Conservation (phyloP, 495 filamentous ascomycete genomes). For the Penicillium pancosmium region DNA sequence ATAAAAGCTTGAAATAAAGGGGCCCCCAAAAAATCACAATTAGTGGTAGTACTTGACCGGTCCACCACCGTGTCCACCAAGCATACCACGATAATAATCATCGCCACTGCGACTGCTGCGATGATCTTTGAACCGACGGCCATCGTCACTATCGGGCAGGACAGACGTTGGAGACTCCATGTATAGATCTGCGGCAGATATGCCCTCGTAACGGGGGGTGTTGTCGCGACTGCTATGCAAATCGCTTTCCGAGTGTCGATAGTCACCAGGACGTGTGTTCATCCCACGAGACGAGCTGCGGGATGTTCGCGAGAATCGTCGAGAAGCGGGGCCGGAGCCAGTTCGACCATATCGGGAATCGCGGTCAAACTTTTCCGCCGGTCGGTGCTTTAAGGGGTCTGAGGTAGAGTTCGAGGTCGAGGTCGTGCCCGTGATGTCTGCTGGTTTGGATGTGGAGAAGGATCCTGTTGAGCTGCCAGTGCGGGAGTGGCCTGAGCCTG, state of each 20-base stretch:
- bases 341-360: slow-evolving; percentile 31
- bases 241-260: slow-evolving; percentile 47
- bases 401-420: neutral
- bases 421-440: slow-evolving; percentile 22
- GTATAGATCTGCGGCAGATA: slow-evolving; percentile 36
- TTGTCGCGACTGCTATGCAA: slow-evolving; percentile 28
- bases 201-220: slow-evolving; percentile 21
- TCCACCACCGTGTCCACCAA: slow-evolving; percentile 38
- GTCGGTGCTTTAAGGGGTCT: slow-evolving; percentile 5
- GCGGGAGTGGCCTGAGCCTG: slow-evolving; percentile 15
- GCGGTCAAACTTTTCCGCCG: slow-evolving; percentile 24
- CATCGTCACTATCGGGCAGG: slow-evolving; percentile 33
- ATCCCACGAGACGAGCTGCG: slow-evolving; percentile 42
- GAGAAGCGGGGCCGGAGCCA: slow-evolving; percentile 25
- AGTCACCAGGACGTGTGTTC: slow-evolving; percentile 25
- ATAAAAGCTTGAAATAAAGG: slow-evolving; percentile 5
- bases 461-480: slow-evolving; percentile 34
- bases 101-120: slow-evolving; percentile 35
- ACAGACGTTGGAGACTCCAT: slow-evolving; percentile 25
- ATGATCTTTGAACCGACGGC: slow-evolving; percentile 32
- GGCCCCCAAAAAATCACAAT: slow-evolving; percentile 4
- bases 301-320: slow-evolving; percentile 25
- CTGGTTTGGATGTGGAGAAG: slow-evolving; percentile 30
- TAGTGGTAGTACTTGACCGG: slow-evolving; percentile 41
- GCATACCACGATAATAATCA: slow-evolving; percentile 44